A percentile compares a stretch with the other conserved stretches of the same genome.
phyloP scores from a whole-genome alignment of 352 stramenopile genomes.

The Blastocystis sp. region DNA sequence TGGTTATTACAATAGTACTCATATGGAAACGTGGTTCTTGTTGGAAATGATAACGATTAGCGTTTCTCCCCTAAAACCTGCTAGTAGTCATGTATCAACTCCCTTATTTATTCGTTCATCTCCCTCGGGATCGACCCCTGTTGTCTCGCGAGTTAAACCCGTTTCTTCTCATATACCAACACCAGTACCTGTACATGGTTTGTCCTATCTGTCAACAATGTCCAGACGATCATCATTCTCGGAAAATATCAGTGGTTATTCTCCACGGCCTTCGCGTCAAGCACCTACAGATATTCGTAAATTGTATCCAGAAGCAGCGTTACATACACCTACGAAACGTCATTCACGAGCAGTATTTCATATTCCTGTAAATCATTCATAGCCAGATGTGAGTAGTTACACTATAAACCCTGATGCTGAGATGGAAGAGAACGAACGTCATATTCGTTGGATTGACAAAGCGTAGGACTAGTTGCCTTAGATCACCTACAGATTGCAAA shows the following conservation, averaged over 20 bases:
- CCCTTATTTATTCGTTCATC: neutral
- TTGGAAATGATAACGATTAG: neutral
- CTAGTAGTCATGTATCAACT: constrained; percentile 11
- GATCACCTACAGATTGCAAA: neutral
- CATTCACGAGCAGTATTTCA: neutral
- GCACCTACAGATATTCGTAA: neutral
- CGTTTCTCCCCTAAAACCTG: neutral
- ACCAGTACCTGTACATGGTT: neutral
- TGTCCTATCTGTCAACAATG: neutral
- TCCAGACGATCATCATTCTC: neutral
- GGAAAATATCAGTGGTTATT: neutral
- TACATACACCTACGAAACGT: constrained; percentile 9
- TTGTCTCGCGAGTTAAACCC: neutral
- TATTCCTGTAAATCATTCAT: neutral
- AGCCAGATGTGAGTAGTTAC: neutral
- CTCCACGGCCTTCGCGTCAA: neutral
- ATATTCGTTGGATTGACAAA: constrained; percentile 49
- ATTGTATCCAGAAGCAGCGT: constrained; percentile 3
- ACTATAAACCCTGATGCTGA: neutral
- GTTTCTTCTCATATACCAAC: constrained; percentile 27
- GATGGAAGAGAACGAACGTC: neutral
- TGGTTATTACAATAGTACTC: neutral
- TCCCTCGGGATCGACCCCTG: neutral
- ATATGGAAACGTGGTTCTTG: too few species aligned
- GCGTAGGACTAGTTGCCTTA: neutral